A percentile compares a stretch with the other conserved stretches of the same genome.
Conservation (phyloP, 1,284 basidiomycete genomes). For the Ustilago nuda region DNA sequence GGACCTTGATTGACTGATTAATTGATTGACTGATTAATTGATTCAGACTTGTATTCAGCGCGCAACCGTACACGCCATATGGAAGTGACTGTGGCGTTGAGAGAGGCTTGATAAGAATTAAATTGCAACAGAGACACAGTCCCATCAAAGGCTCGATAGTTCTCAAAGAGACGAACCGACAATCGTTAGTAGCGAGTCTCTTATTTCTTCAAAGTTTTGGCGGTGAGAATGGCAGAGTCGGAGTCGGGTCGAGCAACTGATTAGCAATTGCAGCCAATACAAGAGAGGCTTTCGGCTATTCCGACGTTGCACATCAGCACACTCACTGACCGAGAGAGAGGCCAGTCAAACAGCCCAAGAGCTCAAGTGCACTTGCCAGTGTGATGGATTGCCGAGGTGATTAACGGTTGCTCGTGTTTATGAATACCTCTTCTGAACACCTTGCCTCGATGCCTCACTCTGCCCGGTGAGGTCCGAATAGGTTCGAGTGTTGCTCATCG, state of each 20-base stretch:
- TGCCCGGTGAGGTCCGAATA: too few relatives aligned
- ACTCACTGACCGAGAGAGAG: not conserved
- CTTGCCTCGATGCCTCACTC: too few relatives aligned
- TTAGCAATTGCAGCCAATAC: slow-evolving; percentile 2
- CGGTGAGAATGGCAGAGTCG: not conserved
- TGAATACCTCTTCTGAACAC: too few relatives aligned
- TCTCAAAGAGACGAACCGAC: not conserved
- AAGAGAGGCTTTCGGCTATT: not conserved
- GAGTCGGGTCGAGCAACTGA: not conserved
- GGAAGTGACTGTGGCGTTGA: not conserved
- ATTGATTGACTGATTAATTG: not conserved
- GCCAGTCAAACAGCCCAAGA: not conserved
- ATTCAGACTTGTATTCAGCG: too few relatives aligned
- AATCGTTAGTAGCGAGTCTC: too few relatives aligned
- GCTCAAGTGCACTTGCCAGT: not conserved
- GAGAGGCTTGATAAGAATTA: not conserved
- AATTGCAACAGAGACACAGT: not conserved
- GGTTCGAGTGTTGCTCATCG: too few relatives aligned
- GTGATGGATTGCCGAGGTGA: not conserved
- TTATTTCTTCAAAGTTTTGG: not conserved
- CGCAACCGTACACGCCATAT: not conserved
- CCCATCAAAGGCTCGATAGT: not conserved
- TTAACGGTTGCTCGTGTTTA: too few relatives aligned
- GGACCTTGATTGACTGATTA: not conserved
- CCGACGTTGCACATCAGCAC: not conserved